Base-by-base conservation (phyloP, 1,139 yeast species). In the Blastobotrys proliferans region DNA sequence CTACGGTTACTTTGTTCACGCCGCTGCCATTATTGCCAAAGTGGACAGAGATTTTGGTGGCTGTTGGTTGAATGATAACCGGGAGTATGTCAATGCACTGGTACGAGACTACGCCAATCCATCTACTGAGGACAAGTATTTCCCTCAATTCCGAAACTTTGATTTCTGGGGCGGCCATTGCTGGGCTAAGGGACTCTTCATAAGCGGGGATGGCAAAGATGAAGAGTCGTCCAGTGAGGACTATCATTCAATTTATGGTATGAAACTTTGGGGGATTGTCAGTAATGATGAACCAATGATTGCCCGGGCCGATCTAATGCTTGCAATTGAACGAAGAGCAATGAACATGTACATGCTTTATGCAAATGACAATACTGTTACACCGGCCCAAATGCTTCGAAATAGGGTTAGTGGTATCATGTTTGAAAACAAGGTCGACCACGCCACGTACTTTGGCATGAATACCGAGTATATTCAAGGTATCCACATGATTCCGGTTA, bases 401-500 rank as follows among this genome's bases (percentile, higher is more conserved):
- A 83, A 83, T 65, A 77, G 75, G 57, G 88, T 81, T 27, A 67
- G 82, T 40, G 94, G 94, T 45, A 83, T 83, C 33, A 44, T 54
- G 18, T 82, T 79, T 62, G 96, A 87, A 59, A 87, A 88, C 62
- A 88, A 90, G 66, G 68, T 85, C 48, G 95, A 85, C 54, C 94
- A 85, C 64, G 86, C 95, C 2, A 90, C 95, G 1, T 86, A 81
- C 62, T 86, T 86, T 57, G 95, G 95, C 2, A 67, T 69, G 53
- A 70, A 76, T 39, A 62, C 70, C 37, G 88, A 88, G 61, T 90
- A 81, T 60, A 86, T 88, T 41, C 96, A 88, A 54, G 95, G 95
- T 57, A 87, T 90, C 48, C 97, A 90, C 62, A 90, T 90, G 81
- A 72, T 90, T 45, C 94, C 97, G 17, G 70, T 83, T 31, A 85